Percentiles rank a stretch among this genome's conserved stretches.
Evolutionary conservation across 2,329 filamentous ascomycete genomes (phyloP).

Genomic region (Fusarium ramigenum): DNA sequence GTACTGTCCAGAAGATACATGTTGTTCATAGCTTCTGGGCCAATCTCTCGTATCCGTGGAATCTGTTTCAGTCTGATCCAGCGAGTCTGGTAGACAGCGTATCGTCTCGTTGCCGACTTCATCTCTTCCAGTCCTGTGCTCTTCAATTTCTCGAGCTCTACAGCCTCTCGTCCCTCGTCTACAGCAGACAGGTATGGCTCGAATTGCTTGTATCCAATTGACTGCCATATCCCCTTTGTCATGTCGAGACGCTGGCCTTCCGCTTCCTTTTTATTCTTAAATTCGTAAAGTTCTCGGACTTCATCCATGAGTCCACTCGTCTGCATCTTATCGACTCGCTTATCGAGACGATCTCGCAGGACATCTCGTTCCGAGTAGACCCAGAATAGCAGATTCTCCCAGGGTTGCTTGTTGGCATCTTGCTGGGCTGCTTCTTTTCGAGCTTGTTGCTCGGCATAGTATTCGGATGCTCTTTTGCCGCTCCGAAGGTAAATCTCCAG

Average conservation of each 20-base stretch:
- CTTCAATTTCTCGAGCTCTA: slow-evolving; percentile 65
- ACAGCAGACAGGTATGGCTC: slow-evolving; percentile 71
- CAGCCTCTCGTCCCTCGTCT: slow-evolving; percentile 38
- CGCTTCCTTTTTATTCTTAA: slow-evolving; percentile 48
- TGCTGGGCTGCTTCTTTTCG: slow-evolving; percentile 47
- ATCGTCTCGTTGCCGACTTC: slow-evolving; percentile 85
- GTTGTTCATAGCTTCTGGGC: slow-evolving; percentile 59
- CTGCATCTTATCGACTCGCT: slow-evolving; percentile 86
- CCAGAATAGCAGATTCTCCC: slow-evolving; percentile 82
- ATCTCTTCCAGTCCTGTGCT: slow-evolving; percentile 74
- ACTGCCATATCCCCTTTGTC: slow-evolving; percentile 91
- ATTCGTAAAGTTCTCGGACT: slow-evolving; percentile 56
- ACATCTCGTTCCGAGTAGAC: slow-evolving; percentile 77
- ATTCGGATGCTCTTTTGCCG: slow-evolving; percentile 81
- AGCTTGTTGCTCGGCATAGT: slow-evolving; percentile 80
- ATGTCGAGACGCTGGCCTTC: slow-evolving; percentile 70
- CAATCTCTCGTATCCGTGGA: slow-evolving; percentile 68
- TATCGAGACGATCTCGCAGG: slow-evolving; percentile 76
- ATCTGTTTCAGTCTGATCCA: slow-evolving; percentile 90
- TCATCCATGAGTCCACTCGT: slow-evolving; percentile 61
- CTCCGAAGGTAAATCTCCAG: slow-evolving; percentile 90
- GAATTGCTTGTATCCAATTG: slow-evolving; percentile 96
- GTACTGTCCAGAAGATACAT: slow-evolving; percentile 87
- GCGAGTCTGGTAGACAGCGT: slow-evolving; percentile 82
- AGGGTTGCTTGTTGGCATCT: slow-evolving; percentile 44